Conservation (phyloP, 768 basidiomycete species). For the Mycena pura region DNA sequence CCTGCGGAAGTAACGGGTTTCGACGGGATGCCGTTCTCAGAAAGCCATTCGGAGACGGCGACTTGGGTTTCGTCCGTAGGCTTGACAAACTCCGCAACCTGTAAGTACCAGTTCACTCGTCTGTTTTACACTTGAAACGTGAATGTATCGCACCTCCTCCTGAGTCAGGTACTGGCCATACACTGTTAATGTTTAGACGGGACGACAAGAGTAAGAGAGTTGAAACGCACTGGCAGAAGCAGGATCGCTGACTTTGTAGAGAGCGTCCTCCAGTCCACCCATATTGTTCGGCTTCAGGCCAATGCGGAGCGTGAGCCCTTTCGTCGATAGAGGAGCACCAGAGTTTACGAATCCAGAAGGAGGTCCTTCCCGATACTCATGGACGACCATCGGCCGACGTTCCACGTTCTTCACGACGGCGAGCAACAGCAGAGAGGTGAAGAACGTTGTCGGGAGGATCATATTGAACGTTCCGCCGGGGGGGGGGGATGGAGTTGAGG, state of each 20-base stretch:
- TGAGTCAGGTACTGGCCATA: constrained; percentile 15
- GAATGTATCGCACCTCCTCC: neutral
- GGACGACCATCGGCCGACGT: neutral
- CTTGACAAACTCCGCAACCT: constrained; percentile 46
- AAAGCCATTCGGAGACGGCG: constrained; percentile 44
- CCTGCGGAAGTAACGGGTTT: constrained; percentile 26
- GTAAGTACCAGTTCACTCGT: neutral
- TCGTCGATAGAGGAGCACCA: neutral
- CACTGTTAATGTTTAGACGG: neutral
- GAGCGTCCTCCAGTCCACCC: neutral
- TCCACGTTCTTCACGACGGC: neutral
- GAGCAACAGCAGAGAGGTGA: constrained; percentile 6
- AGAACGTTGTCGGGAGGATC: neutral
- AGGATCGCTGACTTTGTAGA: neutral
- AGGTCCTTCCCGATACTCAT: neutral
- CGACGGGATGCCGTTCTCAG: constrained; percentile 38
- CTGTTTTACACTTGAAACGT: too few species aligned
- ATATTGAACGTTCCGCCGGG: too few species aligned
- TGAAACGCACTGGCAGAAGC: too few species aligned
- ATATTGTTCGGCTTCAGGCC: neutral
- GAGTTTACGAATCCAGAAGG: neutral
- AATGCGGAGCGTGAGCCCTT: neutral
- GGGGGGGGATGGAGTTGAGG: too few species aligned
- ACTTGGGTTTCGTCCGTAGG: constrained; percentile 41
- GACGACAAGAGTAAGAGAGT: too few species aligned